Evolutionary conservation across 805 yeast genomes (phyloP).

Genomic region (Nakazawaea ernobii): DNA sequence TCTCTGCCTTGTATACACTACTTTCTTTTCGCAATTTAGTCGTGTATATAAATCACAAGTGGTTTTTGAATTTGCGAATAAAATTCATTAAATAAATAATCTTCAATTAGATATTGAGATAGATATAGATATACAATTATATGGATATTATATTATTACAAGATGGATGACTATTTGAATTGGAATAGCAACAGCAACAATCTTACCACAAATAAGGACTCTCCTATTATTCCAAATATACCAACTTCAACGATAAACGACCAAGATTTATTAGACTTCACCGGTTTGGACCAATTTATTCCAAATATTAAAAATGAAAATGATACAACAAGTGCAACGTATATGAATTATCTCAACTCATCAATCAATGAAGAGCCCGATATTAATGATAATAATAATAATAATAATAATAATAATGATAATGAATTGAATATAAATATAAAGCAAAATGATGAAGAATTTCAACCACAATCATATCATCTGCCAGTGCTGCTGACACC

Average conservation of each 20-base stretch:
- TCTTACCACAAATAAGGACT: background rate
- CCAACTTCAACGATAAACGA: constrained; percentile 8
- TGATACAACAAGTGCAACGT: background rate
- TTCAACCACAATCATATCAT: constrained; percentile 7
- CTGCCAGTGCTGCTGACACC: background rate
- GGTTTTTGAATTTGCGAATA: too few species aligned
- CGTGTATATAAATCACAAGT: too few species aligned
- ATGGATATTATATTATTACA: background rate
- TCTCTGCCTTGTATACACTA: too few species aligned
- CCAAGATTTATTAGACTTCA: constrained; percentile 9
- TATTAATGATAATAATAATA: background rate
- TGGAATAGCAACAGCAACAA: background rate
- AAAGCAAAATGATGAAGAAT: background rate
- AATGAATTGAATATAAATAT: background rate
- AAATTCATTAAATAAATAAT: too few species aligned
- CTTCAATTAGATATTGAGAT: too few species aligned
- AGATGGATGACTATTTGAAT: constrained; percentile 4
- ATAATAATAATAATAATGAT: background rate
- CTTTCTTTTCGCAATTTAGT: too few species aligned
- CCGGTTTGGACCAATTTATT: constrained; percentile 5
- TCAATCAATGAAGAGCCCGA: background rate
- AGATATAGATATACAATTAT: background rate
- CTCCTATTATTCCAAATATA: background rate
- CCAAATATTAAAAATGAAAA: background rate
- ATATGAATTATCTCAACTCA: too few species aligned